Conservation (phyloP, 2,329 filamentous ascomycete species). For the Orbilia brochopaga region DNA sequence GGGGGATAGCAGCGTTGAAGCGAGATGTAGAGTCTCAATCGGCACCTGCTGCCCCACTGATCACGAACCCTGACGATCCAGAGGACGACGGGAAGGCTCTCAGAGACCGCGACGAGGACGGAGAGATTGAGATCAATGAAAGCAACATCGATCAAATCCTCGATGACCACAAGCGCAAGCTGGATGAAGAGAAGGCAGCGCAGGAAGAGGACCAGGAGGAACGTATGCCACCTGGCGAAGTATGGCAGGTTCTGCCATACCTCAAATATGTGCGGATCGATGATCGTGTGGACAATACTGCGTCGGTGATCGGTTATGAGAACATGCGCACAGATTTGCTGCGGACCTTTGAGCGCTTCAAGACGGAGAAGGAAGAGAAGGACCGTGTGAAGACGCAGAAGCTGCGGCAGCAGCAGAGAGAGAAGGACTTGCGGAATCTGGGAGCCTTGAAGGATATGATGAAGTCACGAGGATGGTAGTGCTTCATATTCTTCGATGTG, state of each 20-base stretch:
- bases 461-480: not conserved
- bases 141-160: not conserved
- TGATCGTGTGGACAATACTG: slow-evolving; percentile 42
- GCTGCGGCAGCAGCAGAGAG: not conserved
- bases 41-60: slow-evolving; percentile 4
- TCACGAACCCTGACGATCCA: not conserved
- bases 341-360: slow-evolving; percentile 36
- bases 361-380: slow-evolving; percentile 32
- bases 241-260: slow-evolving; percentile 44
- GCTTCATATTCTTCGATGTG: not conserved
- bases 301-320: slow-evolving; percentile 45
- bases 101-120: slow-evolving; percentile 35
- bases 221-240: slow-evolving; percentile 41
- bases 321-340: slow-evolving; percentile 40
- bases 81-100: slow-evolving; percentile 13
- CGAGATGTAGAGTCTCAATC: slow-evolving; percentile 13
- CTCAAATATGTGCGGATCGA: slow-evolving; percentile 44
- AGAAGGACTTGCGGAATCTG: not conserved
- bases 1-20: slow-evolving; percentile 19
- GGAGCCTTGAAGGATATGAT: not conserved
- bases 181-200: not conserved
- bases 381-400: not conserved
- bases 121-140: slow-evolving; percentile 5
- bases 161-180: not conserved
- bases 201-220: slow-evolving; percentile 26